These are phyloP conservation scores for Cytauxzoon felis DNA, from an alignment of 169 alveolate species.

Conservation along the genomic window DNA sequence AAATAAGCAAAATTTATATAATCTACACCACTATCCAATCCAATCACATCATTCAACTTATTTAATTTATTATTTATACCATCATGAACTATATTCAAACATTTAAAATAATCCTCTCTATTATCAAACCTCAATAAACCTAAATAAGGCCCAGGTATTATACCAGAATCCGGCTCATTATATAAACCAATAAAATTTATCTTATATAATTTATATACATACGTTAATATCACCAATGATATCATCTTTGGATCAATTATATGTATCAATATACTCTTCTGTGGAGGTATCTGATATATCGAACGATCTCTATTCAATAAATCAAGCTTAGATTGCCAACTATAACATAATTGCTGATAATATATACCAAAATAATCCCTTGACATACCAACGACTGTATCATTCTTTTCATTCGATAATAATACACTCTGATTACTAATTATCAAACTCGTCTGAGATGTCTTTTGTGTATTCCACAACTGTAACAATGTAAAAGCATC, in stretches of 20 bases:
- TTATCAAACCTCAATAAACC: conserved; percentile 45
- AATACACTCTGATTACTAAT: background rate
- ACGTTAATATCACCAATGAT: conserved; percentile 23
- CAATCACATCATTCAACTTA: background rate
- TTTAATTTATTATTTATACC: background rate
- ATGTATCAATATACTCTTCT: conserved; percentile 38
- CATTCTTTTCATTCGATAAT: conserved; percentile 11
- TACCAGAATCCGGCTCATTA: conserved; percentile 33
- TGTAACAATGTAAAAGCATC: conserved; percentile 57
- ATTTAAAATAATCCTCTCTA: conserved; percentile 31
- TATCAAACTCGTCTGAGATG: conserved; percentile 15
- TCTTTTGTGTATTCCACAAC: conserved; percentile 25
- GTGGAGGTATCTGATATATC: conserved; percentile 53
- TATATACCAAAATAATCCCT: conserved; percentile 32
- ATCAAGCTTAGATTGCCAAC: conserved; percentile 38
- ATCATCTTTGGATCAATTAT: conserved; percentile 47
- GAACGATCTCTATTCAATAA: conserved; percentile 33
- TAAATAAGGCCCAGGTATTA: conserved; percentile 57
- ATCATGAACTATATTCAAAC: conserved; percentile 14
- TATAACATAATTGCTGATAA: conserved; percentile 49
- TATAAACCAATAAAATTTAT: conserved; percentile 46
- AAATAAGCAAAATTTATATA: conserved; percentile 32
- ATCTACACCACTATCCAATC: conserved; percentile 16
- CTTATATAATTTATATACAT: conserved; percentile 31
- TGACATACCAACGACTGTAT: background rate